Evolutionary conservation across 1,284 basidiomycete genomes (phyloP).

Genomic region (Malassezia brasiliensis): DNA sequence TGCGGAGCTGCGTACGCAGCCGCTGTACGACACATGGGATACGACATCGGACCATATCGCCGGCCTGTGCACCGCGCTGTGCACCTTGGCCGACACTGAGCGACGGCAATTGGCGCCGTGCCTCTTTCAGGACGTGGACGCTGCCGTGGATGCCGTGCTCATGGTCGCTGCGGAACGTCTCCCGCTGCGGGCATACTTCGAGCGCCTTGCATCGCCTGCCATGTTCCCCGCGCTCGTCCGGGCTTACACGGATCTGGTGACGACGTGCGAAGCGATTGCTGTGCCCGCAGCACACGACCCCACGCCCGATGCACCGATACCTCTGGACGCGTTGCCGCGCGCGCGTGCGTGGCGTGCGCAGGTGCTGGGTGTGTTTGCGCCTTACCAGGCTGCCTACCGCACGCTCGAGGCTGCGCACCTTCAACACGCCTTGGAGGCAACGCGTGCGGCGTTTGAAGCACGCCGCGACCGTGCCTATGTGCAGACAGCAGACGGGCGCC

Average conservation of each 20-base stretch:
- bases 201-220: neutral
- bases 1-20: neutral
- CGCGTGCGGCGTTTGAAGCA: neutral
- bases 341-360: neutral
- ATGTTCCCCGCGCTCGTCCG: constrained; percentile 10
- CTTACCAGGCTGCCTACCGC: constrained; percentile 1
- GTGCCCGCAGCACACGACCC: neutral
- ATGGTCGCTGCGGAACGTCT: neutral
- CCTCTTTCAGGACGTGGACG: neutral
- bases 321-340: neutral
- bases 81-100: neutral
- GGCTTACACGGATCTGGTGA: neutral
- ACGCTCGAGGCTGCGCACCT: neutral
- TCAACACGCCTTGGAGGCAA: neutral
- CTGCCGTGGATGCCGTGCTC: neutral
- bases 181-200: neutral
- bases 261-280: neutral
- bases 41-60: neutral
- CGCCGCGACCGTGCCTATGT: constrained; percentile 13
- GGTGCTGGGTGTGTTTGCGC: constrained; percentile 6
- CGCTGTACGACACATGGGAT: neutral
- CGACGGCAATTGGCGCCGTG: neutral
- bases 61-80: neutral
- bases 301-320: neutral
- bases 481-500: neutral